Conservation (phyloP, 2,329 filamentous ascomycete species). For the Allantophomopsis lycopodina region DNA sequence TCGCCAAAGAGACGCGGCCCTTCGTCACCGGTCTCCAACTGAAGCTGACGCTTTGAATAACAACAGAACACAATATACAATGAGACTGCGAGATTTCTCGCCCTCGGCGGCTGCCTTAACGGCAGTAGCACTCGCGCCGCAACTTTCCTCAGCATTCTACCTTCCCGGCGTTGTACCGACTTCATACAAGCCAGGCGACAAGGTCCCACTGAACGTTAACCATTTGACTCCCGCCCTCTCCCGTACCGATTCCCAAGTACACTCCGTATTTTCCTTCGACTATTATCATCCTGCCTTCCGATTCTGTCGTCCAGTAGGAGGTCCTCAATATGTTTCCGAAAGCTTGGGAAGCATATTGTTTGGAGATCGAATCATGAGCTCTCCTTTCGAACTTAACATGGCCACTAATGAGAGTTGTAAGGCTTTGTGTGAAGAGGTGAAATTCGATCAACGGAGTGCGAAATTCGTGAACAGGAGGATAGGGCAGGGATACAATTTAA, state of each 20-base stretch:
- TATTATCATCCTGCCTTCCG: constrained; percentile 85
- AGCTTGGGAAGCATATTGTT: constrained; percentile 93
- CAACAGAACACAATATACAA: constrained; percentile 2
- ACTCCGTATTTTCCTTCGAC: constrained; percentile 90
- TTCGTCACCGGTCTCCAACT: no score
- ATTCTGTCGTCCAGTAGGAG: constrained; percentile 71
- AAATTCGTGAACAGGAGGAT: constrained; percentile 77
- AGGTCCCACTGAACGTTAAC: constrained; percentile 84
- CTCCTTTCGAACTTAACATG: constrained; percentile 84
- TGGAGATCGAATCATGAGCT: constrained; percentile 94
- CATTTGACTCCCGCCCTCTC: constrained; percentile 76
- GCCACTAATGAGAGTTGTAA: constrained; percentile 78
- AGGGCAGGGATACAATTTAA: constrained; percentile 75
- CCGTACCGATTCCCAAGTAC: constrained; percentile 63
- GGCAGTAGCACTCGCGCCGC: constrained; percentile 33
- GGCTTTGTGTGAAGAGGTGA: constrained; percentile 54
- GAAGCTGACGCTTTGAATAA: no score
- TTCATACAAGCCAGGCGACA: constrained; percentile 69
- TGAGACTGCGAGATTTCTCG: constrained; percentile 16
- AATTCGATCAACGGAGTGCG: constrained; percentile 50
- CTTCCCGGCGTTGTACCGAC: constrained; percentile 91
- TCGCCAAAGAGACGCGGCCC: no score
- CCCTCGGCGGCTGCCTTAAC: constrained; percentile 32
- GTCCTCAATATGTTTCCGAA: constrained; percentile 70
- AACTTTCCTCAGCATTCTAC: constrained; percentile 67